Evolutionary conservation across 345 rosid genomes (phyloP).

Genomic region (Euphorbia peplus): DNA sequence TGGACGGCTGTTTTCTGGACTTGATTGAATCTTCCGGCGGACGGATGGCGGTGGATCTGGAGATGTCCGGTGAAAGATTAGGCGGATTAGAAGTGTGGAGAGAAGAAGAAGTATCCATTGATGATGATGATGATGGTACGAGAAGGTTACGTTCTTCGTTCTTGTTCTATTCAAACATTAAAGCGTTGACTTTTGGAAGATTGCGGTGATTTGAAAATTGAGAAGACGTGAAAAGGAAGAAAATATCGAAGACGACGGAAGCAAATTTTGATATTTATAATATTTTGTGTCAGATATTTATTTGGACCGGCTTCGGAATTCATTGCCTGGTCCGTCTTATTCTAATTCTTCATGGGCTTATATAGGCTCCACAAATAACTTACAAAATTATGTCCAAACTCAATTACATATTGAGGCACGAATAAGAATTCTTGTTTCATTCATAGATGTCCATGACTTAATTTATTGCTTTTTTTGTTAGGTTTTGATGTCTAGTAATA

Average conservation of each 20-base stretch:
- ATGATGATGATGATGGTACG: not conserved
- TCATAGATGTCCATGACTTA: no score
- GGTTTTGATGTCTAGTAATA: no score
- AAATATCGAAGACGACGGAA: not conserved
- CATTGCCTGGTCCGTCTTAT: not conserved
- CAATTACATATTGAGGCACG: no score
- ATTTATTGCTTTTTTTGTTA: no score
- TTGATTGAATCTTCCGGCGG: not conserved
- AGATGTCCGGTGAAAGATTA: not conserved
- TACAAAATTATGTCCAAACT: no score
- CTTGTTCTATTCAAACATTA: not conserved
- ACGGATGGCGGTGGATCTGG: not conserved
- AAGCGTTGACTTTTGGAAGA: not conserved
- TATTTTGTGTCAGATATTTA: not conserved
- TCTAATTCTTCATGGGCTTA: not conserved
- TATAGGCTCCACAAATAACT: no score
- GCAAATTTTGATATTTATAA: no score
- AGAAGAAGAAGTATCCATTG: not conserved
- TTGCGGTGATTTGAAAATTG: not conserved
- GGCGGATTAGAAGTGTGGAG: no score
- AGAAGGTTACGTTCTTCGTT: not conserved
- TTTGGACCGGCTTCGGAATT: not conserved
- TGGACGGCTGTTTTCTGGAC: not conserved
- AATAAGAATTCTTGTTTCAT: no score
- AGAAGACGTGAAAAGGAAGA: not conserved